phyloP scores from a whole-genome alignment of 1,284 basidiomycete genomes.

The Chalciporus sp. region DNA sequence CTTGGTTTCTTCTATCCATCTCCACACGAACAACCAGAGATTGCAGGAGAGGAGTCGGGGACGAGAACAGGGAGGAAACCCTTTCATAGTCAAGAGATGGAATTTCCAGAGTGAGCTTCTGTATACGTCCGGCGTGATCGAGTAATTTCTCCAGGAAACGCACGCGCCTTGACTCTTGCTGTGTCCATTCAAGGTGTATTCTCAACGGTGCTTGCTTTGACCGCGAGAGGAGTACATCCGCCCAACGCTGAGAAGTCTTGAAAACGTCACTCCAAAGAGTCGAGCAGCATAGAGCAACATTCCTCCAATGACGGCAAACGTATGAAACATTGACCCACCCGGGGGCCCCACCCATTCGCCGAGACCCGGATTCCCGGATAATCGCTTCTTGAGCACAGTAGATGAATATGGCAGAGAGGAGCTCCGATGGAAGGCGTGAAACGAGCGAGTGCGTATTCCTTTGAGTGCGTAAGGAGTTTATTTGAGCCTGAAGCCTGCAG shows the following conservation, averaged over 20 bases:
- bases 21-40: not conserved
- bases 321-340: slow-evolving; percentile 30
- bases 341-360: not conserved
- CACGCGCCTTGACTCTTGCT: not conserved
- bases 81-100: not conserved
- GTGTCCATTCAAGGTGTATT: slow-evolving; percentile 17
- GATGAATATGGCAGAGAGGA: slow-evolving; percentile 22
- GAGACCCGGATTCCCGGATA: too few relatives aligned
- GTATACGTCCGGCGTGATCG: slow-evolving; percentile 18
- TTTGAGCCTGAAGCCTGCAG: too few relatives aligned
- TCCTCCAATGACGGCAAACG: slow-evolving; percentile 36
- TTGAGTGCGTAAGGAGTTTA: too few relatives aligned
- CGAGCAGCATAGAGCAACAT: slow-evolving; percentile 31
- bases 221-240: slow-evolving; percentile 35
- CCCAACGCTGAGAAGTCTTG: slow-evolving; percentile 25
- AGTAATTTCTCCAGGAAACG: slow-evolving; percentile 14
- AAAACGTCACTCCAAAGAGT: slow-evolving; percentile 33
- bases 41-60: slow-evolving; percentile 5
- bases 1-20: too few relatives aligned
- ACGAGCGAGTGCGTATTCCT: too few relatives aligned
- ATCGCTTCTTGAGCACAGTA: not conserved
- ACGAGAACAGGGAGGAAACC: slow-evolving; percentile 5
- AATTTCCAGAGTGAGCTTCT: slow-evolving; percentile 16
- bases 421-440: slow-evolving; percentile 27
- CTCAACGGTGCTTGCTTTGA: slow-evolving; percentile 34